Conservation (phyloP, 108 stramenopile genomes). For the Cyclotella cryptica region DNA sequence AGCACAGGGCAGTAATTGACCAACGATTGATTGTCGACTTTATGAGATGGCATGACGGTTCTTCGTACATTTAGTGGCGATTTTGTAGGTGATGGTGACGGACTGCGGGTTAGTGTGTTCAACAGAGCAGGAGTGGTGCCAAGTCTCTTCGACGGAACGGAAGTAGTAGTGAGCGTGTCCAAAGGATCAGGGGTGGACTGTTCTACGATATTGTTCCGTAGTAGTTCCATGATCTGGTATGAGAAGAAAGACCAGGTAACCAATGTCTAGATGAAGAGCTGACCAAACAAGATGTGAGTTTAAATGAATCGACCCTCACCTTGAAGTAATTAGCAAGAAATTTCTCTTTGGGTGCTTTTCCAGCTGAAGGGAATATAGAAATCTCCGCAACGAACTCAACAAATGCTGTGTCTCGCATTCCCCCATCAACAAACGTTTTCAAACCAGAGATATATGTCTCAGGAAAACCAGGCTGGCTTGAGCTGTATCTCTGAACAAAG, state of each 20-base stretch:
- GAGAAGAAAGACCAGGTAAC: background rate
- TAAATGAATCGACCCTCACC: background rate
- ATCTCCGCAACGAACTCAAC: slow-evolving; percentile 4
- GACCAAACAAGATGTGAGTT: no score
- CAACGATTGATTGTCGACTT: background rate
- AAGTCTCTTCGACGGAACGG: background rate
- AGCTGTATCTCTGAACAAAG: slow-evolving; percentile 19
- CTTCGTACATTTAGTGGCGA: background rate
- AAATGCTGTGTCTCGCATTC: slow-evolving; percentile 23
- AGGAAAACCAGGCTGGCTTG: background rate
- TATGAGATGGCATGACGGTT: background rate
- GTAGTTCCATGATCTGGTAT: slow-evolving; percentile 1
- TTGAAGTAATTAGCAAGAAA: background rate
- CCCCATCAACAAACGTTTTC: slow-evolving; percentile 19
- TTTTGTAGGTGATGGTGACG: background rate
- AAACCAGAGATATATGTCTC: slow-evolving; percentile 1
- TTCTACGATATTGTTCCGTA: background rate
- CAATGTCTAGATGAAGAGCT: background rate
- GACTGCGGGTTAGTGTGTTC: background rate
- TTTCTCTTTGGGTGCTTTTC: slow-evolving; percentile 15
- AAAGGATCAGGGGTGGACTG: background rate
- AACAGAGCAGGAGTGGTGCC: background rate
- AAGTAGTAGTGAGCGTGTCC: background rate
- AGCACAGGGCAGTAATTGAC: background rate
- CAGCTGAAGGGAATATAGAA: background rate